These are phyloP conservation scores for Henckelia pumila DNA, from an alignment of 257 asterid genomes.

Conservation along the genomic window DNA sequence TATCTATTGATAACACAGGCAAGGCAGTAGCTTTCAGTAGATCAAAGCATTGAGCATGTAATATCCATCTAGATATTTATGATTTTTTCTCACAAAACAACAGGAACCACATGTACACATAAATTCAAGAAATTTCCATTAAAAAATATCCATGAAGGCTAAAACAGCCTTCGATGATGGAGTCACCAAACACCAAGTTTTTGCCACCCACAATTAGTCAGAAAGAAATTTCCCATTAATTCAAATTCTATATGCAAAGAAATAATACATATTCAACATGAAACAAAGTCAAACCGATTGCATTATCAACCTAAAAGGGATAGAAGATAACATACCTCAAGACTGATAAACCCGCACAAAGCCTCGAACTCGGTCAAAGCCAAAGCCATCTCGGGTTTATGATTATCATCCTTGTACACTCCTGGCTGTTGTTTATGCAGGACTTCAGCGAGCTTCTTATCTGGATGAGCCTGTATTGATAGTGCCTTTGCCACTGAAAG, in stretches of 20 bases:
- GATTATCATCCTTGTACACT: conserved; percentile 83
- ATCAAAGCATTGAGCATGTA: background rate
- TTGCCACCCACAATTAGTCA: background rate
- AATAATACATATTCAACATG: conserved; percentile 6
- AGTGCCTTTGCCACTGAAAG: conserved; percentile 86
- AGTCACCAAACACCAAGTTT: background rate
- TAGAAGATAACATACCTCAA: conserved; percentile 51
- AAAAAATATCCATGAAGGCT: background rate
- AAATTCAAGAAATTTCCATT: background rate
- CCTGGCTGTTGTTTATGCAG: conserved; percentile 71
- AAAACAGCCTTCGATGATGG: background rate
- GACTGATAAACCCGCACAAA: conserved; percentile 72
- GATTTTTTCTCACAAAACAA: background rate
- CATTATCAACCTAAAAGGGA: background rate
- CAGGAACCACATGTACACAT: background rate
- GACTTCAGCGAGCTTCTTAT: conserved; percentile 66
- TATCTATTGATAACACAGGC: background rate
- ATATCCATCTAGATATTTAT: too few relatives aligned
- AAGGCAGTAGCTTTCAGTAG: background rate
- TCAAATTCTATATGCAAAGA: conserved; percentile 6
- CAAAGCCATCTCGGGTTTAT: conserved; percentile 99
- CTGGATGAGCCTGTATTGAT: conserved; percentile 97
- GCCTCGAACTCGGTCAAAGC: conserved; percentile 85
- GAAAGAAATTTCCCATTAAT: background rate
- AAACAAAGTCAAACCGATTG: background rate